Evolutionary conservation across 148 eudicot species (phyloP).

Genomic region (Salicornia ramosissima): DNA sequence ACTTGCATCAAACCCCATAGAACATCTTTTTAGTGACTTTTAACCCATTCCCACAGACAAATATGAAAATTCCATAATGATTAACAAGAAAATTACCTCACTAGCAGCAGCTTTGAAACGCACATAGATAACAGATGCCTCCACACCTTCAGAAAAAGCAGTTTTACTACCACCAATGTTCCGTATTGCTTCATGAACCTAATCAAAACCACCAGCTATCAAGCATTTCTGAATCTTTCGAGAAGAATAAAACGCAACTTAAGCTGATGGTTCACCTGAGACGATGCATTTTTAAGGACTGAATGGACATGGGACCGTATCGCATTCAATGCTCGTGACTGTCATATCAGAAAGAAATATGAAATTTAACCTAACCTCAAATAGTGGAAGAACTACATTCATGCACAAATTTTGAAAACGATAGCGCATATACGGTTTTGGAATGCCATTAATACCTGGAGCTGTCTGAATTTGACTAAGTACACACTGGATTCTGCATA

Average conservation of each 20-base stretch:
- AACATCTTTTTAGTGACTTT: conserved; percentile 2
- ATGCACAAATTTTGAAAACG: background rate
- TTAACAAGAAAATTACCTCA: conserved; percentile 51
- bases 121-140: conserved; percentile 90
- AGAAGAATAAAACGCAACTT: conserved; percentile 7
- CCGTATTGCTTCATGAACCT: conserved; percentile 77
- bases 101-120: conserved; percentile 97
- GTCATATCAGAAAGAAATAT: conserved; percentile 22
- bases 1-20: background rate
- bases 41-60: conserved; percentile 1
- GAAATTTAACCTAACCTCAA: too few species aligned
- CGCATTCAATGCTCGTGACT: conserved; percentile 94
- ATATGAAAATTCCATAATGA: background rate
- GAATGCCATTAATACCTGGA: conserved; percentile 53
- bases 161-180: conserved; percentile 57
- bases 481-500: conserved; percentile 97
- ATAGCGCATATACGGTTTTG: background rate
- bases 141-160: conserved; percentile 87
- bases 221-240: background rate
- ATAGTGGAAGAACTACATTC: too few species aligned
- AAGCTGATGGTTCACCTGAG: conserved; percentile 56
- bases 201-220: conserved; percentile 17
- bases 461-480: conserved; percentile 95
- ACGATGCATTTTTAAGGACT: conserved; percentile 72
- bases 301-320: conserved; percentile 85